Conservation (phyloP, 176 grass and related monocot species). For the Triticum aestivum region IWGSC_CS_RefSeq_v2.1 NC_057813.1:9557537-9558036, state of each 20-base stretch:
- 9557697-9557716: neutral
- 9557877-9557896: neutral
- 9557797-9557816: neutral
- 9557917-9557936: neutral
- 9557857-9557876: neutral
- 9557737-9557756: neutral
- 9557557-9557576: neutral
- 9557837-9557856: neutral
- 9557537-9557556: neutral
- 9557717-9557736: neutral
- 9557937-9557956: neutral
- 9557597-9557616: neutral
- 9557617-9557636: neutral
- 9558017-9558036: conserved; percentile 84
- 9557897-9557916: neutral
- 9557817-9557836: neutral
- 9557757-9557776: neutral
- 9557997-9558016: neutral
- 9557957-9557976: neutral
- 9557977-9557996: neutral
- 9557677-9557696: neutral
- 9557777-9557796: neutral
- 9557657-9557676: neutral
- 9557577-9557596: neutral
- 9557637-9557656: neutral